Base-by-base conservation (phyloP, 2,329 filamentous ascomycete genomes). In the Paecilomyces sp. region DNA sequence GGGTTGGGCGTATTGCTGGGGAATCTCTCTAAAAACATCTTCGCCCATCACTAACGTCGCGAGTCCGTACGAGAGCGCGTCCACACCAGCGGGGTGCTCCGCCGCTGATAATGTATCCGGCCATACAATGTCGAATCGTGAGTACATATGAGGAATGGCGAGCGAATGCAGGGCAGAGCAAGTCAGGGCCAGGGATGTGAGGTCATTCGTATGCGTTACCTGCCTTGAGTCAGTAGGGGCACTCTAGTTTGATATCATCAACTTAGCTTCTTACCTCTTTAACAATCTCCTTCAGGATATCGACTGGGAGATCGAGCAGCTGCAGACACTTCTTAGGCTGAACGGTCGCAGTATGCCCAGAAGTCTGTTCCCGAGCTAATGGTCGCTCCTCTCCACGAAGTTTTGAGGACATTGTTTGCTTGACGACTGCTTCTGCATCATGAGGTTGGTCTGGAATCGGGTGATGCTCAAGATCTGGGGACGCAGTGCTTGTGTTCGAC, bases 121-220 rank as follows among this genome's bases (percentile, higher is more conserved):
- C 91, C 91, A 94, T 51, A 93, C 88, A 64, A 94, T 94, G 70
- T 94, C 90, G 74, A 94, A 94, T 61, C 89, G 85, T 18, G 88
- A 89, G 76, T 94, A 94, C 64, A 94, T 91, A 67, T 88, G 85
- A 18, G 90, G 90, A 25, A 91, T 86, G 0, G 89, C 85, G 58
- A 94, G 82, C 52, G 82, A 81, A 75, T 94, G 89, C 12, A 95
- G 82, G 30, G 87, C 86, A 13, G 90, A 91, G 75, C 91, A 90
- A 52, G 89, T 89, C 61, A 91, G 80, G 13, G 90, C 89, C 50
- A 94, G 82, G 13, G 89, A 86, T 0, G 88, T 91, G 62, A 94
- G 80, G 72, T 94, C 90, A 72, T 92, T 93, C 4, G 89, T 91
- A 70, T 92, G 87, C 3, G 87, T 90, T 58, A 92, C 83, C 89